Conservation (phyloP, 495 filamentous ascomycete genomes). For the Aspergillus heteromorphus region DNA sequence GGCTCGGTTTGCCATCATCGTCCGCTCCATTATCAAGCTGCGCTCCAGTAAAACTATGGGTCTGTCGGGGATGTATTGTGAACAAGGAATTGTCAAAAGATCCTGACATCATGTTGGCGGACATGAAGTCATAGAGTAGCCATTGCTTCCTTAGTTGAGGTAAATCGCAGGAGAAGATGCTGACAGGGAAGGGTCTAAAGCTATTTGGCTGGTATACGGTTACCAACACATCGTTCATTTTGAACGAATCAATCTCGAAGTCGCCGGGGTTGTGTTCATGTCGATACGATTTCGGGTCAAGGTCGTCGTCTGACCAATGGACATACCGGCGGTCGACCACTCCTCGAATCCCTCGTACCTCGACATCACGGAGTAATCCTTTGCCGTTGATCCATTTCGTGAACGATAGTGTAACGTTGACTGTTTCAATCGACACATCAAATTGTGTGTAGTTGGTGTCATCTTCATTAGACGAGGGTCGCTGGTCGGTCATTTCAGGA, state of each 20-base stretch:
- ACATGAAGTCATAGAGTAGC: constrained; percentile 96
- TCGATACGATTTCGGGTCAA: constrained; percentile 81
- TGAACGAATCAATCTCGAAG: constrained; percentile 95
- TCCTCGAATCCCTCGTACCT: constrained; percentile 93
- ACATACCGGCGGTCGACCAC: constrained; percentile 86
- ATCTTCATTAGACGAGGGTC: constrained; percentile 52
- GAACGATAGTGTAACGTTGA: constrained; percentile 96
- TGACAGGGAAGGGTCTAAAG: constrained; percentile 90
- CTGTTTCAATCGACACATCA: constrained; percentile 87
- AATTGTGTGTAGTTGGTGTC: constrained; percentile 98
- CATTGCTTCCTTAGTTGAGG: constrained; percentile 91
- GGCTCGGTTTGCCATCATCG: constrained; percentile 42
- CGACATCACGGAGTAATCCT: constrained; percentile 84
- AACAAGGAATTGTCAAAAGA: constrained; percentile 94
- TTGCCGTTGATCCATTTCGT: constrained; percentile 97
- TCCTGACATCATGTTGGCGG: constrained; percentile 91
- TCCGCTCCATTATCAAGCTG: constrained; percentile 49
- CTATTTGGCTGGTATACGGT: constrained; percentile 85
- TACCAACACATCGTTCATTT: constrained; percentile 86
- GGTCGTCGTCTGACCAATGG: constrained; percentile 58
- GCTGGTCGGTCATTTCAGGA: constrained; percentile 17
- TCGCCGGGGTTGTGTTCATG: constrained; percentile 88
- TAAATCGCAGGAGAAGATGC: constrained; percentile 91
- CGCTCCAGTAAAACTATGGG: constrained; percentile 61
- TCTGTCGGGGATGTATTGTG: constrained; percentile 91